Base-by-base conservation (phyloP, 2,329 filamentous ascomycete genomes). In the Diaporthe ilicicola region DNA sequence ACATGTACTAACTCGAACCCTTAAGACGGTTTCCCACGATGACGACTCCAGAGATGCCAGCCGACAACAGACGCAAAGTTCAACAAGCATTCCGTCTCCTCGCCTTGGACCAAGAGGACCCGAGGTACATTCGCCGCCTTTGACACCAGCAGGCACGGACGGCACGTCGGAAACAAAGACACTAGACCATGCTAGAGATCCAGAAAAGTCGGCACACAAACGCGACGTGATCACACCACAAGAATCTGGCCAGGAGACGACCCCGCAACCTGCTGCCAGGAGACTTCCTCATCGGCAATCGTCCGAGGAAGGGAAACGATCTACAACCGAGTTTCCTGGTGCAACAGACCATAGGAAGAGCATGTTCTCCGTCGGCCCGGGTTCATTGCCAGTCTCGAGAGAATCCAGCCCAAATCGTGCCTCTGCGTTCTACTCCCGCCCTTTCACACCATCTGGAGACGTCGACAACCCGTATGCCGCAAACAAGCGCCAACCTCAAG, bases 401-500 rank as follows among this genome's bases (percentile, higher is more conserved):
- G 90, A 92, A 75, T 85, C 85, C 0, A 92, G 90, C 74, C 89
- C 95, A 4, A 91, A 89, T 13, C 87, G 90, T 83, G 77, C 88
- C 81, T 76, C 71, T 4, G 81, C 89, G 24, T 89, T 85, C 74
- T 93, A 92, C 75, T 90, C 91, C 32, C 90, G 93, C 72, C 92
- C 94, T 0, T 92, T 93, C 74, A 95, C 93, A 2, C 94, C 94
- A 4, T 87, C 90, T 22, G 94, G 93, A 32, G 94, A 97, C 71
- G 86, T 85, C 64, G 93, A 97, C 78, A 94, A 97, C 76, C 94
- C 94, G 1, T 97, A 97, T 77, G 91, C 94, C n/a, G 93, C 94
- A 73, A 91, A 89, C 75, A 94, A 92, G 76, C 91, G 94, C 65
- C 89, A 90, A 2, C 91, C 92, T 1, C 93, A 92, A 75, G 84